These are phyloP conservation scores for Sungouiozyma intestinalis DNA, from an alignment of 805 yeast genomes.

Conservation along the genomic window DNA sequence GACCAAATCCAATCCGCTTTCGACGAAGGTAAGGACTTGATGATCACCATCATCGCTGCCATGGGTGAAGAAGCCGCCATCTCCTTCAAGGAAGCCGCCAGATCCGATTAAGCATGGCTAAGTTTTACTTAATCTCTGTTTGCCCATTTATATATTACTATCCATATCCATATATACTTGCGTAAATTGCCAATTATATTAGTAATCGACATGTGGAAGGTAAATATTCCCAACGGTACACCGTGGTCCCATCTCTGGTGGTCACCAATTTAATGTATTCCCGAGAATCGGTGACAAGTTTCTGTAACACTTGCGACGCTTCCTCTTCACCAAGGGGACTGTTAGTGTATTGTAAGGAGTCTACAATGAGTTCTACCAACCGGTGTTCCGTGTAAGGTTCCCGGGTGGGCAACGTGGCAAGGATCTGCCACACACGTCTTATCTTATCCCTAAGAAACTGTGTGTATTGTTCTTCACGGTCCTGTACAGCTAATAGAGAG, in stretches of 20 bases:
- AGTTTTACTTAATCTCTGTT: neutral
- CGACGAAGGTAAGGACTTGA: conserved; percentile 96
- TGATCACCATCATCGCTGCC: conserved; percentile 93
- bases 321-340: conserved; percentile 25
- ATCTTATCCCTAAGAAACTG: conserved; percentile 22
- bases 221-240: conserved; percentile 21
- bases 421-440: conserved; percentile 22
- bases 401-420: conserved; percentile 14
- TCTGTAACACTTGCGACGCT: conserved; percentile 16
- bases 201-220: neutral
- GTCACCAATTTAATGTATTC: conserved; percentile 11
- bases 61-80: conserved; percentile 99
- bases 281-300: conserved; percentile 11
- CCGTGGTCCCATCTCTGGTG: conserved; percentile 22
- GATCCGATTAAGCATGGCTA: conserved; percentile 28
- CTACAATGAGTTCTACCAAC: conserved; percentile 20
- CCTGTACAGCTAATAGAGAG: conserved; percentile 18
- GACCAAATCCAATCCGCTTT: conserved; percentile 83
- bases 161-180: neutral
- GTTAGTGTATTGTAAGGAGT: conserved; percentile 24
- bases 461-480: conserved; percentile 19
- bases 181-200: neutral
- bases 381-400: conserved; percentile 24
- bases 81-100: conserved; percentile 98
- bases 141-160: neutral